Evolutionary conservation across 176 grass and related monocot species (phyloP), one percentile per base, ranked within the genome.

Genomic region (Stipa capillata): DNA sequence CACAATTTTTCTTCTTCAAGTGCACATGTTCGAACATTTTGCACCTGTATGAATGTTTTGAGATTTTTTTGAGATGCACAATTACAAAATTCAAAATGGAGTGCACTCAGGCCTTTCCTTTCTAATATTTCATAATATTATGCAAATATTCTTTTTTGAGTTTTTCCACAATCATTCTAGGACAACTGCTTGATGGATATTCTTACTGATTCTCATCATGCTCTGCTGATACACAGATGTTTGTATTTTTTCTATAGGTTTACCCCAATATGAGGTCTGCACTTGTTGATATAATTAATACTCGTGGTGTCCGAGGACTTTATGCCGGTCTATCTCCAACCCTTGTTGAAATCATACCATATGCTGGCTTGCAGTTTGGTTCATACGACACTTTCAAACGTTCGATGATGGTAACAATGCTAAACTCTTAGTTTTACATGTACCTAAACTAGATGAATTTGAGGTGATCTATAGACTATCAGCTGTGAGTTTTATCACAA

Each of bases 341-440:
- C 36, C 77, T 98, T 13, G 90, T 95, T 83, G 96, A 98, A 82
- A 98, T 93, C 56, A 87, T 98, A 91, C 96, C 96, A 83, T 98
- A 98, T 79, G 96, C 96, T 37, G 92, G 92, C 44, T 71, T 98
- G 80, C 96, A 98, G 57, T 93, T 98, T 78, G 96, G 96, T 63
- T 93, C 96, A 73, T 98, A 95, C 18, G 96, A 98, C 70, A 93
- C 90, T 52, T 98, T 94, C 87, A 98, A 98, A 78, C 87, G 90
- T 50, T 95, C 85, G 4, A 93, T 98, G 90, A 95, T 98, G 90
- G 96, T 98, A 98, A 73, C 25, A 24, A 17, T 21, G 53, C 20
- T 64, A 64, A 81, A 47, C 12, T 76, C 10, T 12, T 9, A 16
- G 23, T 64, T 76, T 49, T 81, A 24, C 27, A 18, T n/a, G n/a